phyloP scores from a whole-genome alignment of 2,329 filamentous ascomycete genomes.

The Epichloe hybrida region DNA sequence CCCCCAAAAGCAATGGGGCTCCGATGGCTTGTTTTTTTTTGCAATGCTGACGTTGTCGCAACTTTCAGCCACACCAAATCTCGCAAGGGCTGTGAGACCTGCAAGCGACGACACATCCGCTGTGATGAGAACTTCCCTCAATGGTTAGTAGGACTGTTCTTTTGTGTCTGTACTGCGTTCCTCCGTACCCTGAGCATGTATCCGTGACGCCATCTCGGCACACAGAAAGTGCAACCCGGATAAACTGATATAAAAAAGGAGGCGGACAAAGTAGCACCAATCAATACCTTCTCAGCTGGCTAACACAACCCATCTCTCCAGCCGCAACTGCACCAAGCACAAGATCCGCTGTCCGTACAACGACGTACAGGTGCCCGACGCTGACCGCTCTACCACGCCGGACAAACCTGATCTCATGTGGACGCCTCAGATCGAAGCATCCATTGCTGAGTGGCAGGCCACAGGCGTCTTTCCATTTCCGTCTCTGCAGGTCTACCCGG shows the following conservation, averaged over 20 bases:
- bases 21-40: background rate
- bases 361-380: constrained; percentile 57
- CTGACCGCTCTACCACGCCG: constrained; percentile 45
- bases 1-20: background rate
- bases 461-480: constrained; percentile 80
- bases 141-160: constrained; percentile 49
- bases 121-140: constrained; percentile 97
- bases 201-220: constrained; percentile 1
- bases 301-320: constrained; percentile 23
- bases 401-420: constrained; percentile 64
- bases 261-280: background rate
- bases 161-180: background rate
- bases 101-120: constrained; percentile 92
- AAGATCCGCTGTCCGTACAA: constrained; percentile 98
- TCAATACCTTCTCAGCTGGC: constrained; percentile 1
- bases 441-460: constrained; percentile 70
- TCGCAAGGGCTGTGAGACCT: constrained; percentile 94
- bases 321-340: constrained; percentile 97
- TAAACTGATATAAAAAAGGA: background rate
- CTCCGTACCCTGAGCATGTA: background rate
- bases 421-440: constrained; percentile 71
- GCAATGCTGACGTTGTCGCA: constrained; percentile 8
- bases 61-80: constrained; percentile 84
- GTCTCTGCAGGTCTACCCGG: constrained; percentile 62
- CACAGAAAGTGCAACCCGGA: background rate